Evolutionary conservation across 2,329 filamentous ascomycete genomes (phyloP).

Genomic region (Zymoseptoria pseudotritici): DNA sequence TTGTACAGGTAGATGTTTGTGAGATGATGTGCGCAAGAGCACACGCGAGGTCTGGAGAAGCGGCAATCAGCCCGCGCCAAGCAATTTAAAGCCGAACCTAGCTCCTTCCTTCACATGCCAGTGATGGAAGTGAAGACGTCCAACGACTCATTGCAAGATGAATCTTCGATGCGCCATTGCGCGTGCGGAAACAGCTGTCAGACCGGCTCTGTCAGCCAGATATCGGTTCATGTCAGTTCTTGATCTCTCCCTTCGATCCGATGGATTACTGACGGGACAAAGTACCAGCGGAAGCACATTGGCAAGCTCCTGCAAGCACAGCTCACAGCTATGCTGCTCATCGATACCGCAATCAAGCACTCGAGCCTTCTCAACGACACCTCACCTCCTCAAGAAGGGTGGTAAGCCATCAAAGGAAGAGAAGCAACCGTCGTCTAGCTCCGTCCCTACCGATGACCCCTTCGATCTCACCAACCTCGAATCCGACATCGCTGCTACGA

Average conservation of each 20-base stretch:
- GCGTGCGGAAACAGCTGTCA: not conserved
- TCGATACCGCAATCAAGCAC: not conserved
- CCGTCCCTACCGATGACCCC: constrained; percentile 42
- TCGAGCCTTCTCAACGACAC: constrained; percentile 37
- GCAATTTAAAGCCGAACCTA: not conserved
- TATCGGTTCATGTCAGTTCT: not conserved
- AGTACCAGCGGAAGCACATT: not conserved
- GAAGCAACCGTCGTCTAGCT: constrained; percentile 22
- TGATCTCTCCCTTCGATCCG: not conserved
- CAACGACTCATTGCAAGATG: not conserved
- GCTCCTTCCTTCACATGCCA: not conserved
- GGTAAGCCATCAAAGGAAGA: constrained; percentile 43
- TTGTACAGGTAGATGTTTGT: not conserved
- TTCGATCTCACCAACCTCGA: constrained; percentile 55
- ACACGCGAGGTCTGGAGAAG: not conserved
- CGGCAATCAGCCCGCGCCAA: not conserved
- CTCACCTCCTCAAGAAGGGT: constrained; percentile 44
- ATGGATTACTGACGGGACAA: not conserved
- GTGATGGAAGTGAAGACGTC: not conserved
- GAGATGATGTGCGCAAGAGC: not conserved
- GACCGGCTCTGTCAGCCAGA: not conserved
- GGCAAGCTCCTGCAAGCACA: not conserved
- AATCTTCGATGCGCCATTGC: not conserved
- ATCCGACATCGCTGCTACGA: constrained; percentile 46
- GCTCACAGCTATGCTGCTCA: not conserved